Percentiles rank a stretch among this genome's conserved stretches.
Conservation (phyloP, 352 stramenopile species). For the Globisporangium spinosum region DNA sequence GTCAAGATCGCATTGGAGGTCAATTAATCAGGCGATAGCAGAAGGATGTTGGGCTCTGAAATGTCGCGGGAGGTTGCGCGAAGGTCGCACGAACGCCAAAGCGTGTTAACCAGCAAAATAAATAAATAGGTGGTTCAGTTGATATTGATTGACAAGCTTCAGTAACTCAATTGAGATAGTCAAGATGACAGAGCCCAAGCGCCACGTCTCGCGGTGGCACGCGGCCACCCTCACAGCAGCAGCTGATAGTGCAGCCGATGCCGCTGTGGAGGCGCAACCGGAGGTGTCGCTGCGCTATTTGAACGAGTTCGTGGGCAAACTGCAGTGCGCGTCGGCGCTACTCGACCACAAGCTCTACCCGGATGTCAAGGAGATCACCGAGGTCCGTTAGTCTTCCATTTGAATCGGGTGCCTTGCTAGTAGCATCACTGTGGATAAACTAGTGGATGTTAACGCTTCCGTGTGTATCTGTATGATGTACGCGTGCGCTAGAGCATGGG, state of each 20-base stretch:
- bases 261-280: conserved; percentile 1
- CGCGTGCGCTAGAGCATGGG: conserved; percentile 60
- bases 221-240: neutral
- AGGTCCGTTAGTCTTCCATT: conserved; percentile 29
- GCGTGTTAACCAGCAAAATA: conserved; percentile 10
- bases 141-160: neutral
- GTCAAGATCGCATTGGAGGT: neutral
- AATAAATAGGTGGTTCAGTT: neutral
- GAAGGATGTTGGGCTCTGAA: neutral
- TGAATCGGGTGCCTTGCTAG: neutral
- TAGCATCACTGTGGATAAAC: neutral
- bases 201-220: conserved; percentile 36
- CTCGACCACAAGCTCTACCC: conserved; percentile 74
- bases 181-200: conserved; percentile 20
- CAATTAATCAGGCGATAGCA: neutral
- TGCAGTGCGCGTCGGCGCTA: conserved; percentile 65
- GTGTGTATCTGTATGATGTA: neutral
- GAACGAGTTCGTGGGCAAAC: conserved; percentile 80
- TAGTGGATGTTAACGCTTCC: neutral
- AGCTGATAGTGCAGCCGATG: neutral
- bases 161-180: neutral
- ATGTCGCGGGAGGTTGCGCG: conserved; percentile 8
- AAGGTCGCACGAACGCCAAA: conserved; percentile 11
- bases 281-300: conserved; percentile 73
- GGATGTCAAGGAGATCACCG: conserved; percentile 81